Conservation (phyloP, 192 early-diverging fungal genomes). For the Chytriomyces sp. region DNA sequence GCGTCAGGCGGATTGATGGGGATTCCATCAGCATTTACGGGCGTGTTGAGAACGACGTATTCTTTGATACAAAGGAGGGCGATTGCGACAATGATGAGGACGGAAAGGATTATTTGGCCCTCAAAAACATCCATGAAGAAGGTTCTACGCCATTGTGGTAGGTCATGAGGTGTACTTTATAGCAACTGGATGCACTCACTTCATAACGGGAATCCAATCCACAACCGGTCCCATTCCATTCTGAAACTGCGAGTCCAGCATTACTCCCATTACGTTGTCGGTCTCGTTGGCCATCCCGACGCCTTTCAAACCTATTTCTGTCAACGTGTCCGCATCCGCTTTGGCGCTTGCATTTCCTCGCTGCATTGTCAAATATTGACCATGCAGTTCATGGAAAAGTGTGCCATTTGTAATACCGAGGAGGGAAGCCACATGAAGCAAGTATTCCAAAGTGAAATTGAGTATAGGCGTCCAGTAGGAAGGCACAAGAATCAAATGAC, state of each 20-base stretch:
- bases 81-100: conserved; percentile 79
- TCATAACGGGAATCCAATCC: neutral
- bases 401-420: neutral
- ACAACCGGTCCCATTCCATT: neutral
- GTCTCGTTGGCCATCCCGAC: too few relatives aligned
- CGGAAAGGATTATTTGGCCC: conserved; percentile 77
- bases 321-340: neutral
- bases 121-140: conserved; percentile 68
- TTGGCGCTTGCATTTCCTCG: neutral
- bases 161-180: neutral
- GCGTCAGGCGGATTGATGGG: conserved; percentile 37
- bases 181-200: neutral
- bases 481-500: neutral
- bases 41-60: conserved; percentile 79
- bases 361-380: neutral
- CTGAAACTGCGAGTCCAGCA: too few relatives aligned
- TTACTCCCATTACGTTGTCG: too few relatives aligned
- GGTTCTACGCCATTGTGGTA: neutral
- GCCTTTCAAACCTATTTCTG: too few relatives aligned
- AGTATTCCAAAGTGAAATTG: conserved; percentile 10
- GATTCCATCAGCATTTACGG: conserved; percentile 38
- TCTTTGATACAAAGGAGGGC: conserved; percentile 83
- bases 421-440: neutral
- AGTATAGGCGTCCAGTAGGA: conserved; percentile 7
- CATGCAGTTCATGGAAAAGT: neutral